Percentiles rank a stretch among this genome's conserved stretches.
Evolutionary conservation across 305 asterid species (phyloP).

Genomic region (Fraxinus floribunda): DNA sequence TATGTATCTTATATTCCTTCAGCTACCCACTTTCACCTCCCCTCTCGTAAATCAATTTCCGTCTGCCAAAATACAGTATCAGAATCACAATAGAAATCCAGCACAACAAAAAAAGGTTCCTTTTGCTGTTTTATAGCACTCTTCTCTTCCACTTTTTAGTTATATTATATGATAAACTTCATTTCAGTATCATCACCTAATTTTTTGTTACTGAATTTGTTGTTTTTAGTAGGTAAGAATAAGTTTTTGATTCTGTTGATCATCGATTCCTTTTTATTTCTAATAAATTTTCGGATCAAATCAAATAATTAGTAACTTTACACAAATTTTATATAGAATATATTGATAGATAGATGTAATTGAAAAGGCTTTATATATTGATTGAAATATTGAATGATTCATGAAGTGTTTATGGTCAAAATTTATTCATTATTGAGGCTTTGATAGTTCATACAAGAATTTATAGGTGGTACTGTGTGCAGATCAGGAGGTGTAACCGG

Average conservation of each 20-base stretch:
- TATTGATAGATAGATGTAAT: neutral
- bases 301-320: neutral
- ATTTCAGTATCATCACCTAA: neutral
- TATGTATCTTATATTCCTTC: neutral
- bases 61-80: neutral
- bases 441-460: neutral
- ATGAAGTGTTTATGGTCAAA: neutral
- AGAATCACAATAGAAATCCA: neutral
- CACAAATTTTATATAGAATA: neutral
- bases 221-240: neutral
- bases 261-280: neutral
- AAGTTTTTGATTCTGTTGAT: neutral
- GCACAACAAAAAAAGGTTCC: neutral
- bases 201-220: neutral
- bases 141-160: neutral
- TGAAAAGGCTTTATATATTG: neutral
- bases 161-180: neutral
- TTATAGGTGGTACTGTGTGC: slow-evolving; percentile 3
- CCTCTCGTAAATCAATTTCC: neutral
- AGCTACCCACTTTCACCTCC: neutral
- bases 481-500: slow-evolving; percentile 25
- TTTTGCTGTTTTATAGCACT: neutral
- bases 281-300: neutral
- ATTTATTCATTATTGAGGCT: neutral
- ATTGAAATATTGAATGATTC: neutral